Evolutionary conservation across 2,329 filamentous ascomycete species (phyloP), one percentile per base, ranked within the genome.

Genomic region (Talaromyces rugulosus): DNA sequence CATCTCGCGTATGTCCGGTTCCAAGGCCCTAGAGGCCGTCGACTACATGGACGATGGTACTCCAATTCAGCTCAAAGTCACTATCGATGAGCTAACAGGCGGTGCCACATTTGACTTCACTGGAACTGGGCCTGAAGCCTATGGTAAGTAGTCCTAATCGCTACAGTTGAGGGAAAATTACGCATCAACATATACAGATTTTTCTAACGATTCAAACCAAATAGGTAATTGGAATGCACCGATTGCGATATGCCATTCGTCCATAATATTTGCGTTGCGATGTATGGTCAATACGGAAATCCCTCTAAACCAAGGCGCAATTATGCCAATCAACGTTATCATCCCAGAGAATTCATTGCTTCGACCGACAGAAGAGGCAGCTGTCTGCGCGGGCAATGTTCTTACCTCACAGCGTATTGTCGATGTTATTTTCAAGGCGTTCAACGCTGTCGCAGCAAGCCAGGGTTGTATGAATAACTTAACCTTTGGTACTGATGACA

Each of bases 361-460:
- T 8, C 27, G 23, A 16, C 58, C 58, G 6, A 53, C n/a, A 2
- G 54, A 42, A n/a, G 56, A 55, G 3, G 70, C 70, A 3, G 72
- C 72, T 4, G 66, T 70, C 9, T 66, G 63, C 42, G 70, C 66
- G 11, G 67, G 67, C 14, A 74, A 73, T 36, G 65, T 65, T 1
- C 57, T 63, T 6, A 73, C 72, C 9, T 71, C 68, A 4, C 71
- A 74, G 58, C 66, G 71, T 1, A 67, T 74, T 42, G 64, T 66
- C 27, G 72, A 74, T 56, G 63, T 72, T 42, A 65, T 74, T n/a
- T 65, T 73, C 63, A 80, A 67, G 28, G 70, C 71, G 11, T 73
- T 74, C 64, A 58, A 62, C 9, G 67, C 66, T 9, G 60, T 58
- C 28, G 71, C 68, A 3, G 72, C 68, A 1, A 63, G 63, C 11